phyloP scores from a whole-genome alignment of 495 filamentous ascomycete species.

The Penicillium malachiteum region DNA sequence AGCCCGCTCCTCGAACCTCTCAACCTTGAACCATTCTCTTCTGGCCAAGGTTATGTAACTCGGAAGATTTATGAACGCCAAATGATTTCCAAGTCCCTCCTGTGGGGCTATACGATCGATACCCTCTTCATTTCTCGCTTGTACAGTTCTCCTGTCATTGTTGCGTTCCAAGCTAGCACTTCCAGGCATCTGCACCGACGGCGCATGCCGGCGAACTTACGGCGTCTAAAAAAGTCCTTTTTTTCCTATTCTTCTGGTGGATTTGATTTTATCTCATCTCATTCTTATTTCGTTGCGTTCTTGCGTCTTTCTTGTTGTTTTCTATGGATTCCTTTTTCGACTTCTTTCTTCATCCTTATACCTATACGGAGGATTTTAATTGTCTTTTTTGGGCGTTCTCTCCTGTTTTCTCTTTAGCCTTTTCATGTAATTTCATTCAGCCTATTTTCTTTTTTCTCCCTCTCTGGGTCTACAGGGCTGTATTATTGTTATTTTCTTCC shows the following conservation, averaged over 20 bases:
- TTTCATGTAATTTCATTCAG: slow-evolving; percentile 18
- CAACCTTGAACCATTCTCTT: background rate
- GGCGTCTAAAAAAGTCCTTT: slow-evolving; percentile 31
- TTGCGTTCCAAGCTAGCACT: slow-evolving; percentile 25
- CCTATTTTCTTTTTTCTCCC: slow-evolving; percentile 14
- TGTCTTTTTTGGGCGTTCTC: background rate
- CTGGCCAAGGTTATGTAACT: slow-evolving; percentile 5
- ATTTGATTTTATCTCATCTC: slow-evolving; percentile 12
- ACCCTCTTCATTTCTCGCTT: slow-evolving; percentile 33
- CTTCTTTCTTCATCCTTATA: slow-evolving; percentile 4
- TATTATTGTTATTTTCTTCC: slow-evolving; percentile 28
- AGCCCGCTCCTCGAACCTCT: background rate
- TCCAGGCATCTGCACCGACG: slow-evolving; percentile 24
- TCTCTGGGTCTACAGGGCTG: slow-evolving; percentile 29
- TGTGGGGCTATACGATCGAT: slow-evolving; percentile 27
- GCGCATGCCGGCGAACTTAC: slow-evolving; percentile 25
- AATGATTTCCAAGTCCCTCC: slow-evolving; percentile 20
- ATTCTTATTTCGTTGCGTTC: slow-evolving; percentile 10
- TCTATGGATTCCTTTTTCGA: background rate
- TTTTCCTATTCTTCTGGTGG: slow-evolving; percentile 15
- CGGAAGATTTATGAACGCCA: slow-evolving; percentile 9
- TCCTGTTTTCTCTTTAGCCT: slow-evolving; percentile 7
- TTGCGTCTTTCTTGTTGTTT: slow-evolving; percentile 3
- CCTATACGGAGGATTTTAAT: slow-evolving; percentile 17
- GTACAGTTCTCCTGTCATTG: slow-evolving; percentile 30